Base-by-base conservation (phyloP, 257 asterid species). In the Solanum corneliomulleri region DNA sequence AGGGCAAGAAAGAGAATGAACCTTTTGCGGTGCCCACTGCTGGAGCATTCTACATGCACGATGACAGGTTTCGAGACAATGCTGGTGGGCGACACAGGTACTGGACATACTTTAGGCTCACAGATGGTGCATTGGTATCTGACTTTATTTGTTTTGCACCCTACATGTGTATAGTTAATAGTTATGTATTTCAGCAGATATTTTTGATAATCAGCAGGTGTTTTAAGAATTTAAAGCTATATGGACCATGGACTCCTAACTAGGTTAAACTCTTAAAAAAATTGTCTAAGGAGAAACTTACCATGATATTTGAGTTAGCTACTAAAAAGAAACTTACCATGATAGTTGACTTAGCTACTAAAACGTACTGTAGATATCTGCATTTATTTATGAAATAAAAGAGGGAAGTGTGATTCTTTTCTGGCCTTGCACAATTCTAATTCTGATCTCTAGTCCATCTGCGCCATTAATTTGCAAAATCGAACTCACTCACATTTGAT, bases 11-110 rank as follows among this genome's bases (percentile, higher is more conserved):
- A 91, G 96, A 90, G 89, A 86, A 91, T 52, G 98, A 96, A 90
- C 99, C 99, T 9, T 97, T 85, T 91, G 93, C 99, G 49, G 99
- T 97, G 91, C 99, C 99, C 3, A 97, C 98, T 11, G 99, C 98
- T 0, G 99, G 99, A 86, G 98, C 99, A 9, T 97, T 97, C 89
- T 97, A 97, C 88, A 97, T 97, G 99, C 99, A 97, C 29, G 99
- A 97, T 91, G 99, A 97, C 87, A 92, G 99, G 86, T 97, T 97
- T 88, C 92, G 95, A 86, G 98, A 95, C 91, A 93, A 89, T 92
- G 93, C 94, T 2, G 95, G 94, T 70, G 98, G 98, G 69, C 90
- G 97, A 74, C 76, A 95, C 89, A 95, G 99, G 99, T 97, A 81
- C 42, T 81, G 84, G 64, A 29, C 84, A 45, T 45, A 44, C 27